Evolutionary conservation across 176 grass and related monocot species (phyloP), one percentile per base, ranked within the genome.

Genomic region (Thinopyrum elongatum): DNA sequence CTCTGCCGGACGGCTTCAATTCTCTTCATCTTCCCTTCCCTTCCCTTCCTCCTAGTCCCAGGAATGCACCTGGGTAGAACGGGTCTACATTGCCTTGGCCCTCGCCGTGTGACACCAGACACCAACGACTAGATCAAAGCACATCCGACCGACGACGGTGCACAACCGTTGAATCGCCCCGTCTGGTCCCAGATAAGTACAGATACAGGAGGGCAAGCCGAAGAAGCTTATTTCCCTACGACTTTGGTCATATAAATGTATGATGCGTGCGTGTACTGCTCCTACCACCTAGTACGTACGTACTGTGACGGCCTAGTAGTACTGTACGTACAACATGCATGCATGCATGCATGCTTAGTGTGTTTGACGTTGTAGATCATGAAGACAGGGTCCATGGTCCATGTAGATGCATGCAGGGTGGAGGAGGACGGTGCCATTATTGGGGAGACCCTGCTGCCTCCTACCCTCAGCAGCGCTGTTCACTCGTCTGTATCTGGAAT

Each of bases 401-500:
- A 83, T 53, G 41, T n/a, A 22, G 1, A 53, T n/a, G 65, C n/a
- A 65, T 42, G 63, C 72, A 25, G 5, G 73, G 73, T 1, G 11
- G 29, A 7, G 77, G 9, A 26, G 58, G 59, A 51, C 27, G 46
- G 26, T 26, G 29, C 61, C 60, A 77, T 69, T 42, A 70, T 26
- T 83, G 19, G 44, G 31, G 31, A 65, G 39, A 15, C 57, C 25
- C 55, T 21, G 15, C 85, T 66, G 70, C 60, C 60, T 41, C 70
- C 70, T 49, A 51, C 39, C 49, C 49, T 59, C 70, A 6, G 30
- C 66, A 53, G 87, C 53, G 74, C 36, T 61, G 75, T 65, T 79
- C 80, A 28, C 49, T 31, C 70, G 62, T 64, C 36, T 66, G 47
- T 19, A 22, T 53, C 49, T 67, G 47, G 2, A 9, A 7, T 6